Percentiles rank a stretch among this genome's conserved stretches.
These are phyloP conservation scores for Anthostomella pinea DNA, from an alignment of 2,329 filamentous ascomycete species.

Conservation along the genomic window DNA sequence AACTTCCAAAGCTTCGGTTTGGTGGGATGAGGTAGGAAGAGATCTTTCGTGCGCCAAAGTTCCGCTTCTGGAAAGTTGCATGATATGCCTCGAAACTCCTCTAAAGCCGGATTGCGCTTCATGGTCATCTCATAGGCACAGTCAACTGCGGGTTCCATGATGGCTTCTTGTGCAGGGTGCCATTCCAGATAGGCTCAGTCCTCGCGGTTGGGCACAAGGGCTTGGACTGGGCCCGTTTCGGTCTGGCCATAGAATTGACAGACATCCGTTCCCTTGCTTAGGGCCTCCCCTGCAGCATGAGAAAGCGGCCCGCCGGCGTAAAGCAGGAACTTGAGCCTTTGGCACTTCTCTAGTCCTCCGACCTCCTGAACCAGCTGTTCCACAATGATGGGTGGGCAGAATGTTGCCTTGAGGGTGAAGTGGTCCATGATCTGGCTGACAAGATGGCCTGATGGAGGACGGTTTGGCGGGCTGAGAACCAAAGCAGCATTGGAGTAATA, in stretches of 20 bases:
- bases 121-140: constrained; percentile 19
- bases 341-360: constrained; percentile 17
- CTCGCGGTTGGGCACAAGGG: constrained; percentile 16
- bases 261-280: constrained; percentile 20
- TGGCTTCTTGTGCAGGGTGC: constrained; percentile 17
- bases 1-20: constrained; percentile 9
- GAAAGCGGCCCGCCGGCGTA: constrained; percentile 22
- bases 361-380: constrained; percentile 15
- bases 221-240: constrained; percentile 17
- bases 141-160: constrained; percentile 17
- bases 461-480: constrained; percentile 8
- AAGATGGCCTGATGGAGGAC: constrained; percentile 11
- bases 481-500: constrained; percentile 15
- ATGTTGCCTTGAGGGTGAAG: constrained; percentile 13
- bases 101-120: constrained; percentile 11
- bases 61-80: constrained; percentile 18
- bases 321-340: constrained; percentile 16
- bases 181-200: constrained; percentile 22
- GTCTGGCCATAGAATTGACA: constrained; percentile 22
- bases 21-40: constrained; percentile 45
- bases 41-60: constrained; percentile 19
- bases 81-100: constrained; percentile 10
- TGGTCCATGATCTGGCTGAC: constrained; percentile 16
- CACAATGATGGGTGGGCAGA: constrained; percentile 16
- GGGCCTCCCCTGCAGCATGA: constrained; percentile 11